Evolutionary conservation across 768 basidiomycete genomes (phyloP), one percentile per base, ranked within the genome.

Genomic region (Russula sp.): DNA sequence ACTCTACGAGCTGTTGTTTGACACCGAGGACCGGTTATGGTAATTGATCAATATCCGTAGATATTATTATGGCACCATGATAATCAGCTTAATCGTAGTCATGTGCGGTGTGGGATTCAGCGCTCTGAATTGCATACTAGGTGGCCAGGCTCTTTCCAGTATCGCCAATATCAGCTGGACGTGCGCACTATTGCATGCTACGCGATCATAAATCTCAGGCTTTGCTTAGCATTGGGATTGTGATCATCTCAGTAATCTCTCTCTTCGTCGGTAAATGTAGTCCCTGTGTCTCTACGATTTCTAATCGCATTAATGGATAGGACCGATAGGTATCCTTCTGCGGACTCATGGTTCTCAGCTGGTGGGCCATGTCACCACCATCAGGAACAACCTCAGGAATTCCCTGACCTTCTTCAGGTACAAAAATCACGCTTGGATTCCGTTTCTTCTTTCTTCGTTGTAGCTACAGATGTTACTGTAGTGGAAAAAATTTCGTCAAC

Each of bases 341-440:
- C 71, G 88, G 87, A 2, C 82, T 83, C 71, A 79, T 75, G 79
- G 72, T 89, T 75, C 64, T 92, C 78, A 77, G 80, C 56, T 79
- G 83, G 84, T 82, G 63, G 30, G 75, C 18, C 16, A 24, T 14
- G 22, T 28, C 49, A 38, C 28, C 44, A 6, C 44, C 26, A 18
- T 42, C 38, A 4, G 24, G 8, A 20, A 34, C 26, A 28, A 1
- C 10, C 46, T 26, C 14, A 24, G 50, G 26, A 9, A 26, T 52
- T 52, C 5, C 52, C 20, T 51, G 2, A 20, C n/a, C 60, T 14
- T 18, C 38, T 60, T 53, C 77, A 78, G 89, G 87, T 93, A 89
- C 69, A 89, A 91, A 69, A 81, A 84, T 10, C 63, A 88, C 1
- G 78, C 86, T 2, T 92, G 91, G 90, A 79, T 92, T 18, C 92